These are phyloP conservation scores for Clarkia xantiana DNA, from an alignment of 345 rosid genomes.

Conservation along the genomic window DNA sequence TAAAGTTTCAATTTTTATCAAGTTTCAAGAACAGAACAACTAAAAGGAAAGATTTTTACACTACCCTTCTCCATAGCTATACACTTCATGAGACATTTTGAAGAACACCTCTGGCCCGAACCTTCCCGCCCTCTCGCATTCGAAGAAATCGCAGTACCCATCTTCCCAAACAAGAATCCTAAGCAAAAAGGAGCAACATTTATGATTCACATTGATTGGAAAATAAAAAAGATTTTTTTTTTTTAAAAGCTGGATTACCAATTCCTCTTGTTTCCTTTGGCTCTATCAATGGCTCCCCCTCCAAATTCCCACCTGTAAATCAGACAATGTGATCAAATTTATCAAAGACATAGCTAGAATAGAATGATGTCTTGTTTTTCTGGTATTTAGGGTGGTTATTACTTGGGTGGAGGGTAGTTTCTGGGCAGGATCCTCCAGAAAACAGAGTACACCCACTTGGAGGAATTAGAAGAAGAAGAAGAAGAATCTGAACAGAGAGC, in stretches of 20 bases:
- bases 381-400: not conserved
- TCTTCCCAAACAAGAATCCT: constrained; percentile 84
- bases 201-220: not conserved
- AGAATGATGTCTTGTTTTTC: not conserved
- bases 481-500: constrained; percentile 44
- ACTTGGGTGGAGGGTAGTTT: constrained; percentile 73
- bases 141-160: constrained; percentile 53
- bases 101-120: constrained; percentile 61
- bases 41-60: not conserved
- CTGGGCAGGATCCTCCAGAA: constrained; percentile 74
- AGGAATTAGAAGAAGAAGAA: constrained; percentile 25
- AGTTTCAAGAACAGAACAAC: not conserved
- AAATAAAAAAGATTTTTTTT: not conserved
- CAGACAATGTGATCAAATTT: constrained; percentile 7
- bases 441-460: constrained; percentile 69
- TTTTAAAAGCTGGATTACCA: constrained; percentile 23
- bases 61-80: constrained; percentile 66
- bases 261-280: constrained; percentile 62
- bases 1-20: not conserved
- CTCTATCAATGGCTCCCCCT: constrained; percentile 44
- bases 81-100: constrained; percentile 75
- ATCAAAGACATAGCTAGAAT: not conserved
- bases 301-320: constrained; percentile 65
- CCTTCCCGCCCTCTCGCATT: constrained; percentile 38
- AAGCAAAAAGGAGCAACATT: constrained; percentile 2